These are phyloP conservation scores for Stentor coeruleus DNA, from an alignment of 73 alveolate genomes.

Conservation along the genomic window DNA sequence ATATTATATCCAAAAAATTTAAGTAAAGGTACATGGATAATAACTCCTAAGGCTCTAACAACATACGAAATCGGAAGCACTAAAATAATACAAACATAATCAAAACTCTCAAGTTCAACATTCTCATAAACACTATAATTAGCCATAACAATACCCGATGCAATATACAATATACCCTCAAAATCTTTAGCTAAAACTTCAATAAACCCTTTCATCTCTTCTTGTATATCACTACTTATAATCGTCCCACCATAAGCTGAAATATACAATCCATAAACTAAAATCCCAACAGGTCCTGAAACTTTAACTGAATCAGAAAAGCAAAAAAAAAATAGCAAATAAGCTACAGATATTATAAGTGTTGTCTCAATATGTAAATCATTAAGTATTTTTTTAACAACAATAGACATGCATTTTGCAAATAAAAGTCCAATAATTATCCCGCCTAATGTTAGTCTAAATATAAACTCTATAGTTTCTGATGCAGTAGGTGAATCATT, in stretches of 20 bases:
- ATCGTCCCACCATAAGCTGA: conserved; percentile 51
- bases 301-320: conserved; percentile 37
- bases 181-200: conserved; percentile 38
- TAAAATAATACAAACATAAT: conserved; percentile 42
- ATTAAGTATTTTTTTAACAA: neutral
- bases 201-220: conserved; percentile 49
- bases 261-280: conserved; percentile 55
- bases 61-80: conserved; percentile 48
- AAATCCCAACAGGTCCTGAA: conserved; percentile 58
- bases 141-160: conserved; percentile 59
- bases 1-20: conserved; percentile 53
- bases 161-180: conserved; percentile 50
- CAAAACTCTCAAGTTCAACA: conserved; percentile 34
- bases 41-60: conserved; percentile 35
- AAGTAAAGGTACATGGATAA: conserved; percentile 41
- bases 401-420: neutral
- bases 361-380: neutral
- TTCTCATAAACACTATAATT: conserved; percentile 30
- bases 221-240: conserved; percentile 45
- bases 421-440: neutral
- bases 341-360: conserved; percentile 32
- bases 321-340: conserved; percentile 49
- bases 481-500: neutral
- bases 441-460: conserved; percentile 2
- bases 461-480: neutral